Evolutionary conservation across 1,284 basidiomycete genomes (phyloP), one percentile per base, ranked within the genome.

Genomic region (Melanopsichium pennsylvanicum): DNA sequence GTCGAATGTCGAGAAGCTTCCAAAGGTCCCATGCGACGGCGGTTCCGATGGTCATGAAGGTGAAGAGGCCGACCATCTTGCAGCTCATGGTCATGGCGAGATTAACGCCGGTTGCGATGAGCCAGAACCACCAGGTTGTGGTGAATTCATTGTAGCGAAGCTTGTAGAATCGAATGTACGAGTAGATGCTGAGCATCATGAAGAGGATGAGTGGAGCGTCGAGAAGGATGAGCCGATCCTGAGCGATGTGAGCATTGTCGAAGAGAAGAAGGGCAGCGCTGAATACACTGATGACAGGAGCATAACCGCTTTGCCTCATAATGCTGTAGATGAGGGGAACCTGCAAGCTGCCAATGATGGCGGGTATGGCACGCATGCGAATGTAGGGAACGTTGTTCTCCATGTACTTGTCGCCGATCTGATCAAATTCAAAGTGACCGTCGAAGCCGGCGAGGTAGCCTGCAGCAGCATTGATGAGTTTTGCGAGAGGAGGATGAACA

Each of bases 401-500:
- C 5, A 88, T 87, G 82, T 98, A 98, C 80, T 87, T 91, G 82
- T 97, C 94, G 15, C 94, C 95, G 66, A 99, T 98, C 78, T 89
- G 90, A 58, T 95, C 91, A 84, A 99, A 99, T 34, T 88, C 86
- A 82, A 97, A 99, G 48, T 88, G 84, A 25, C 95, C 96, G 75
- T 97, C 90, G 80, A 95, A 98, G 9, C 96, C 96, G 36, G 95
- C 91, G 60, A 96, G 89, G 91, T 92, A 97, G 62, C 93, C 96
- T 22, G 91, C 90, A 32, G 95, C 86, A 39, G 90, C 96, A 75
- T 83, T 80, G 40, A 80, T 68, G 31, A 79, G 60, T 38, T 79
- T 74, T 13, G 78, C 80, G 15, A 78, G 88, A 13, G 95, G 95
- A 33, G 95, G 95, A 78, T 99, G 96, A 4, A 99, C 96, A 82